Evolutionary conservation across 116 monocot species (phyloP), one percentile per base, ranked within the genome.

Genomic region (Thalassia testudinum): DNA sequence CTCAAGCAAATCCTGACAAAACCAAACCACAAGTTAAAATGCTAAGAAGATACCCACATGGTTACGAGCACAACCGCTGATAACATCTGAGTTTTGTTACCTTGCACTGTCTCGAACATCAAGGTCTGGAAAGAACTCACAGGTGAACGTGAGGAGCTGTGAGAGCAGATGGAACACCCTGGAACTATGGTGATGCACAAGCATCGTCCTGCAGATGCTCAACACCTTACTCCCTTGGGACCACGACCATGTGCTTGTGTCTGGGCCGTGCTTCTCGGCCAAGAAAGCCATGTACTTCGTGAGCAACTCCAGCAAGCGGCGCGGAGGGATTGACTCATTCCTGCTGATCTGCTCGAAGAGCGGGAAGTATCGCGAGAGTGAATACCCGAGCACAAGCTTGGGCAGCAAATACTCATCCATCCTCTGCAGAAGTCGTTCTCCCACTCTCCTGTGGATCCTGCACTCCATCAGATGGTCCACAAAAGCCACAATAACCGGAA

Each of bases 31-130:
- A 42, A 59, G 4, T 37, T 50, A n/a, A 5, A 20, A 47, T 21
- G 45, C 16, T 55, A 4, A 64, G 21, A 64, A 64, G 15, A 37
- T 18, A 34, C 3, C 30, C 10, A 34, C 30, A 34, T 34, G 3
- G 10, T 34, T 5, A n/a, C n/a, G n/a, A n/a, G 10, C 30, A 34
- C 30, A 34, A 34, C 30, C 3, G 30, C 6, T 34, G 30, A 34
- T 34, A 34, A 34, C 3, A 34, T 5, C 30, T 34, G 30, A 5
- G 30, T 34, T 5, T 34, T 20, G 43, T 43, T 77, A 92, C 92
- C 86, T 83, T 63, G 87, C 93, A 76, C 61, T 87, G 65, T 93
- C 93, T 26, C 87, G 83, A 57, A 87, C 69, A 56, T 93, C 93
- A 63, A 93, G 66, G 56, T 93, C 93, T 21, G 93, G 93, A 58